phyloP scores from a whole-genome alignment of 2,329 filamentous ascomycete genomes.

The Ilyonectria mors-panacis region DNA sequence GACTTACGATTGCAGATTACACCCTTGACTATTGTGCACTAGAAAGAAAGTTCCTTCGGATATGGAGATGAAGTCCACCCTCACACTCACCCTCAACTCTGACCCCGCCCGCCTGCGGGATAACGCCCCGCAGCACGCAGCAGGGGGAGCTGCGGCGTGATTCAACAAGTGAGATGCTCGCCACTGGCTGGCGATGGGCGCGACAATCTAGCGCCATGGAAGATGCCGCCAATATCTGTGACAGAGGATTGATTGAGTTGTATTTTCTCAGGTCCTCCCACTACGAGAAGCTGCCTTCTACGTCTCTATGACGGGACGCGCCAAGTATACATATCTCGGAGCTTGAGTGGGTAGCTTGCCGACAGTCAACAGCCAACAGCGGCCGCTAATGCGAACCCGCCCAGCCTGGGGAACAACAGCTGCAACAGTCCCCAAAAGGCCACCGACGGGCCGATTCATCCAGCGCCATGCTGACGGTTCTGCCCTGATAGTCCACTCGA shows the following conservation, averaged over 20 bases:
- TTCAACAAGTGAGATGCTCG: neutral
- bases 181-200: too few species aligned
- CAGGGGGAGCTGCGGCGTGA: too few species aligned
- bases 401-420: neutral
- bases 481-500: neutral
- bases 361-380: conserved; percentile 23
- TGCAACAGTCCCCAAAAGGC: conserved; percentile 3
- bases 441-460: conserved; percentile 4
- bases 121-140: conserved; percentile 10
- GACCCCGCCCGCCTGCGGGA: conserved; percentile 17
- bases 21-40: neutral
- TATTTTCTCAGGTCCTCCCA: too few species aligned
- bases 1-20: conserved; percentile 9
- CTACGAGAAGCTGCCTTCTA: too few species aligned
- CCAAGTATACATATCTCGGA: too few species aligned
- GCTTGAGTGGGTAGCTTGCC: conserved; percentile 12
- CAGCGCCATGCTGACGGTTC: neutral
- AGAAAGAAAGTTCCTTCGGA: conserved; percentile 14
- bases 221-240: too few species aligned
- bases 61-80: conserved; percentile 14
- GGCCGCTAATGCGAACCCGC: conserved; percentile 34
- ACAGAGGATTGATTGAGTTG: neutral
- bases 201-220: too few species aligned
- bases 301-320: too few species aligned
- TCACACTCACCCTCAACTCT: neutral